Conservation (phyloP, 345 rosid genomes). For the Adansonia digitata region DNA sequence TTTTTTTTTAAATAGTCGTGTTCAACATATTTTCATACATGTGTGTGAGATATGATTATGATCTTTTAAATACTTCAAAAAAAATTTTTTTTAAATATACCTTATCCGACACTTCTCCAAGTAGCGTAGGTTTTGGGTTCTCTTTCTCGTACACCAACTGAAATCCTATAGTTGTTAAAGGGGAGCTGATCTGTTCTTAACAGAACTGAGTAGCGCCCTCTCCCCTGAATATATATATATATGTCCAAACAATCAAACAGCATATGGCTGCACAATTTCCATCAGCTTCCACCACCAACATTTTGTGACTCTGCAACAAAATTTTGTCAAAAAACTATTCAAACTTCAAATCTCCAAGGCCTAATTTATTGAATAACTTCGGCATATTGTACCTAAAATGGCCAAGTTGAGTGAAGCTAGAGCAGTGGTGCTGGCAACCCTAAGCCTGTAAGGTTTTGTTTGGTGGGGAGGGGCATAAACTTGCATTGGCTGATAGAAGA, state of each 20-base stretch:
- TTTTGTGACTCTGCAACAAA: slow-evolving; percentile 53
- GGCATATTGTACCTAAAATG: too few relatives aligned
- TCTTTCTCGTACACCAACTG: slow-evolving; percentile 55
- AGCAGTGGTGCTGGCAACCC: slow-evolving; percentile 69
- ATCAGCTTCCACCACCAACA: slow-evolving; percentile 84
- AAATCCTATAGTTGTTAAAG: slow-evolving; percentile 47
- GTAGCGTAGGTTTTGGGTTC: slow-evolving; percentile 51
- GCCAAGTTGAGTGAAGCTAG: slow-evolving; percentile 73
- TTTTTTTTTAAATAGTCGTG: too few relatives aligned
- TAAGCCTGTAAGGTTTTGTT: slow-evolving; percentile 60
- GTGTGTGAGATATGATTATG: too few relatives aligned
- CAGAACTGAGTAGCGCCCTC: slow-evolving; percentile 70
- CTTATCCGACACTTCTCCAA: too few relatives aligned
- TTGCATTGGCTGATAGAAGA: slow-evolving; percentile 29
- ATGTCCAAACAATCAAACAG: slow-evolving; percentile 49
- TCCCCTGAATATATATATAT: slow-evolving; percentile 87
- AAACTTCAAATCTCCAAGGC: too few relatives aligned
- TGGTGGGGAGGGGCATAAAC: slow-evolving; percentile 66
- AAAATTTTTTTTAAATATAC: too few relatives aligned
- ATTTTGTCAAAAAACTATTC: too few relatives aligned
- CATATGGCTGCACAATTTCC: slow-evolving; percentile 75
- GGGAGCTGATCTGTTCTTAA: slow-evolving; percentile 52
- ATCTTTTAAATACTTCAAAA: too few relatives aligned
- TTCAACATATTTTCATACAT: too few relatives aligned
- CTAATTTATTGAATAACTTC: too few relatives aligned